Conservation (phyloP, 192 early-diverging fungal species). For the Mortierella hygrophila region DNA sequence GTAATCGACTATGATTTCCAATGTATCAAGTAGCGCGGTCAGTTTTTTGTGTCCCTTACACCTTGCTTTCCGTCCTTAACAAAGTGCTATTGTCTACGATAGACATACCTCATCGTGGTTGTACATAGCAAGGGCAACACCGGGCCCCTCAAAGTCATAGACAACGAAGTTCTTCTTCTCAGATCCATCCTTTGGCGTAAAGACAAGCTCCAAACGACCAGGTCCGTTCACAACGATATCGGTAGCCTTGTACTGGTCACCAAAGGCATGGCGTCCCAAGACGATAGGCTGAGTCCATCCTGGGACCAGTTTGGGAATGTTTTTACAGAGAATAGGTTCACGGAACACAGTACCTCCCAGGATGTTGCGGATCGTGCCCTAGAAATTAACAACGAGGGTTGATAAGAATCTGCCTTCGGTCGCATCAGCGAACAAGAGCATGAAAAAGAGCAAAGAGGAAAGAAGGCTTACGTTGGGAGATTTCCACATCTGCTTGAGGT, state of each 20-base stretch:
- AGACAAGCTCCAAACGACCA: constrained; percentile 92
- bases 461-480: constrained; percentile 88
- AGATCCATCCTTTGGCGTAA: constrained; percentile 87
- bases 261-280: constrained; percentile 96
- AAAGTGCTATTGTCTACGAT: background rate
- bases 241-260: constrained; percentile 97
- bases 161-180: constrained; percentile 77
- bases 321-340: constrained; percentile 95
- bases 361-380: constrained; percentile 93
- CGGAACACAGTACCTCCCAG: constrained; percentile 98
- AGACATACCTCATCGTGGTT: constrained; percentile 78
- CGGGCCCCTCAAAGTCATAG: constrained; percentile 86
- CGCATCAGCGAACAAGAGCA: background rate
- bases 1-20: constrained; percentile 73
- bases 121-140: constrained; percentile 98
- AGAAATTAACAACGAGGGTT: background rate
- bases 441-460: background rate
- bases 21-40: background rate
- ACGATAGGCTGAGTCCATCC: constrained; percentile 96
- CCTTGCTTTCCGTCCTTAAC: background rate
- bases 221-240: constrained; percentile 92
- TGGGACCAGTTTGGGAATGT: constrained; percentile 92
- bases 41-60: background rate
- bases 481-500: constrained; percentile 98
- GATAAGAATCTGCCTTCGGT: background rate